A percentile compares a stretch with the other conserved stretches of the same genome.
These are phyloP conservation scores for Malus hybrid DNA, from an alignment of 331 rosid species.

Conservation along the genomic window DNA sequence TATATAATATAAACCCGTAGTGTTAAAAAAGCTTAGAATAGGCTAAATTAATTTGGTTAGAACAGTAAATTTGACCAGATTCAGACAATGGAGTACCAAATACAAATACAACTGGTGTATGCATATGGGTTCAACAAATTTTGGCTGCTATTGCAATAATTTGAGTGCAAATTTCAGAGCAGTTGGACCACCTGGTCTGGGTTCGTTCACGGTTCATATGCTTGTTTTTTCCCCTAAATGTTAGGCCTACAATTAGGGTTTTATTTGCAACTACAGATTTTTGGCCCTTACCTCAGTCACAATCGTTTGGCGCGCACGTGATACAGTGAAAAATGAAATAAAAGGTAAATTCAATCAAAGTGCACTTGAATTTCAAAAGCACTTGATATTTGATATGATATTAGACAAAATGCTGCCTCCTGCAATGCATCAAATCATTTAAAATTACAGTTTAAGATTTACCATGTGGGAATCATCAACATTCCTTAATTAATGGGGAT, in stretches of 20 bases:
- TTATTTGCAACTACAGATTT: neutral
- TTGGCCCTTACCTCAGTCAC: neutral
- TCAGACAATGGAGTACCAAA: neutral
- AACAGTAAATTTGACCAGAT: neutral
- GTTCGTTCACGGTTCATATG: neutral
- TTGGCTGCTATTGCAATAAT: constrained; percentile 3
- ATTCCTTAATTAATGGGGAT: neutral
- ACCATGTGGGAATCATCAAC: neutral
- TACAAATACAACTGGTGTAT: neutral
- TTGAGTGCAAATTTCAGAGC: constrained; percentile 2
- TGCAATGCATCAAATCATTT: neutral
- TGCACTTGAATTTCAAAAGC: neutral
- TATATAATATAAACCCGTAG: too few species aligned
- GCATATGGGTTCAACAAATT: neutral
- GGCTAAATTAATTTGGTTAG: neutral
- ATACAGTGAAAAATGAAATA: neutral
- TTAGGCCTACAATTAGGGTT: neutral
- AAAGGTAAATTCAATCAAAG: neutral
- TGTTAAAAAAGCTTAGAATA: neutral
- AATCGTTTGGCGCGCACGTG: neutral
- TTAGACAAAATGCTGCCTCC: neutral
- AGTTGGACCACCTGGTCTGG: neutral
- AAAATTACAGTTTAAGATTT: neutral
- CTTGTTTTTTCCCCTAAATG: neutral
- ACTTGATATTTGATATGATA: neutral